These are phyloP conservation scores for Arxiozyma heterogenica DNA, from an alignment of 1,139 yeast species.

Conservation along the genomic window DNA sequence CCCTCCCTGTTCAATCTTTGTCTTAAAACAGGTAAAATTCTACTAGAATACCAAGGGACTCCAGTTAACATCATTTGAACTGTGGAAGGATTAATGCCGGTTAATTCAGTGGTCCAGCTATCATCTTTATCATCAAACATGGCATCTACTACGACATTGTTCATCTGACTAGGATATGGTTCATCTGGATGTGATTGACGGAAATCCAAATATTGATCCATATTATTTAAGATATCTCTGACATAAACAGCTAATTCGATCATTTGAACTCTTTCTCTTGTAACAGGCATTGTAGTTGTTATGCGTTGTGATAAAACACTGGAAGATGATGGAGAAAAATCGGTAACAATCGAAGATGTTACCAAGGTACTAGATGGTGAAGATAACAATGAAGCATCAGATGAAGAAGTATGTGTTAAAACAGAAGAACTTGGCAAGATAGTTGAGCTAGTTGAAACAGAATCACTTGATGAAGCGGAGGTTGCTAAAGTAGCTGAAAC, in stretches of 20 bases:
- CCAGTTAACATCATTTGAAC: slow-evolving; percentile 32
- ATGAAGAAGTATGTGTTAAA: too few species aligned
- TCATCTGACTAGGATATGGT: slow-evolving; percentile 6
- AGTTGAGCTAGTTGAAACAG: too few species aligned
- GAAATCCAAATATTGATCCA: slow-evolving; percentile 3
- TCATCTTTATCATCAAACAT: neutral
- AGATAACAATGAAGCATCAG: too few species aligned
- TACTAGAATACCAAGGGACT: slow-evolving; percentile 37
- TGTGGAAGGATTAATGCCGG: slow-evolving; percentile 4
- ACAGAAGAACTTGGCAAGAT: too few species aligned
- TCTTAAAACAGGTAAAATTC: slow-evolving; percentile 17
- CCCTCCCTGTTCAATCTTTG: neutral
- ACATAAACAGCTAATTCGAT: slow-evolving; percentile 7
- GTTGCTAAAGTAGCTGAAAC: too few species aligned
- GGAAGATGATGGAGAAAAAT: neutral
- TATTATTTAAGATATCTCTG: slow-evolving; percentile 4
- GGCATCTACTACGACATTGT: neutral
- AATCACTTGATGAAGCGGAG: too few species aligned
- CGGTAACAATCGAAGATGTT: neutral
- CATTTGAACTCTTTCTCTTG: slow-evolving; percentile 4
- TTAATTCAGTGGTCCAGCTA: slow-evolving; percentile 2
- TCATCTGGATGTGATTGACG: slow-evolving; percentile 1
- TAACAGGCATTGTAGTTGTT: neutral
- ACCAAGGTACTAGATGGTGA: too few species aligned
- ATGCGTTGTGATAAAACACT: too few species aligned